phyloP scores from a whole-genome alignment of 805 yeast species.

The Scheffersomyces amazonensis region DNA sequence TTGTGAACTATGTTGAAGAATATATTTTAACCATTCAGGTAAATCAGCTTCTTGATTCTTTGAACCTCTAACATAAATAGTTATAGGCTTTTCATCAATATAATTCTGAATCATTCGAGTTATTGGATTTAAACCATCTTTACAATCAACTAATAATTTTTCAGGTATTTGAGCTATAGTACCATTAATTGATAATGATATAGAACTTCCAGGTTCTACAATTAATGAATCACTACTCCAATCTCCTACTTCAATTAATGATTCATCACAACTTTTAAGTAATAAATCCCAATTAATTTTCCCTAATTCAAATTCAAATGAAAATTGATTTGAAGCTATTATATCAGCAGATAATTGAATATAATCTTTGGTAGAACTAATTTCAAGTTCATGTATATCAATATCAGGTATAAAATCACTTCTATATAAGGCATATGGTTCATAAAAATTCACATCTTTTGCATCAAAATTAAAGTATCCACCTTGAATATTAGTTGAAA shows the following conservation, averaged over 20 bases:
- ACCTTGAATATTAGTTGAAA: constrained; percentile 15
- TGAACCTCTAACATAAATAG: constrained; percentile 15
- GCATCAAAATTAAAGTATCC: constrained; percentile 13
- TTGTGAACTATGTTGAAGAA: constrained; percentile 11
- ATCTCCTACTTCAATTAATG: constrained; percentile 18
- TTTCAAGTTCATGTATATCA: constrained; percentile 10
- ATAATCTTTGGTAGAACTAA: constrained; percentile 5
- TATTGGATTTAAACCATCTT: constrained; percentile 14
- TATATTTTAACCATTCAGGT: constrained; percentile 23
- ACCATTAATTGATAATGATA: constrained; percentile 17
- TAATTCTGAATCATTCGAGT: constrained; percentile 17
- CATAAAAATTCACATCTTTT: constrained; percentile 12
- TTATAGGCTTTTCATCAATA: constrained; percentile 14
- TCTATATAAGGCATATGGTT: constrained; percentile 7
- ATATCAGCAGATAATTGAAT: constrained; percentile 1
- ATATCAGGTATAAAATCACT: constrained; percentile 12
- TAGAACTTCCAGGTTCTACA: constrained; percentile 11
- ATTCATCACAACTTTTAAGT: constrained; percentile 21
- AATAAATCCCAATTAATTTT: constrained; percentile 25
- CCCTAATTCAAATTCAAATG: constrained; percentile 15
- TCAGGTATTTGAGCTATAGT: constrained; percentile 15
- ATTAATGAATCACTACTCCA: constrained; percentile 16
- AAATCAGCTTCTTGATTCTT: constrained; percentile 7
- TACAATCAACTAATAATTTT: constrained; percentile 16
- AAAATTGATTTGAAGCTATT: constrained; percentile 10